Conservation (phyloP, 2,329 filamentous ascomycete species). For the Phoma herbarum region DNA sequence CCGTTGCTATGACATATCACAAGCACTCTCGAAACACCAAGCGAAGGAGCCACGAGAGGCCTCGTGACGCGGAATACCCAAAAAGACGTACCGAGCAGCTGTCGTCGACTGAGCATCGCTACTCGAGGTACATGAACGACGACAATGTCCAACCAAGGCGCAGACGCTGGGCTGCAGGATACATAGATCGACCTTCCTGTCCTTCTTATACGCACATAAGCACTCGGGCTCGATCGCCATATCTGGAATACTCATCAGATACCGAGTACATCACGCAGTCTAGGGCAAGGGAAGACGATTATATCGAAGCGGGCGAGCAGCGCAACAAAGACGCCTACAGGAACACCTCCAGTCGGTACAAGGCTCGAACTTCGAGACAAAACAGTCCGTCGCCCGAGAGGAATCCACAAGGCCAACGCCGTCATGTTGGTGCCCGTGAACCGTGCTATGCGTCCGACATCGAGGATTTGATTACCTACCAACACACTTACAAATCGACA, state of each 20-base stretch:
- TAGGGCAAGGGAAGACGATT: background rate
- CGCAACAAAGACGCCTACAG: background rate
- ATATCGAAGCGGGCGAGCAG: slow-evolving; percentile 3
- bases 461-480: background rate
- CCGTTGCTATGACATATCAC: slow-evolving; percentile 2
- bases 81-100: background rate
- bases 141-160: background rate
- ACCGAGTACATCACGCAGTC: slow-evolving; percentile 1
- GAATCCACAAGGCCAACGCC: background rate
- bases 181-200: slow-evolving; percentile 6
- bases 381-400: background rate
- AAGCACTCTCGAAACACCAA: background rate
- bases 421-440: no score
- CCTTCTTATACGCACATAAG: slow-evolving; percentile 8
- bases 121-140: background rate
- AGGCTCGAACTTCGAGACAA: background rate
- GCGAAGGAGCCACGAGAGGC: background rate
- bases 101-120: no score
- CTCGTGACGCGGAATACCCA: background rate
- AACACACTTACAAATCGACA: background rate
- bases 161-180: slow-evolving; percentile 11
- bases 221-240: background rate
- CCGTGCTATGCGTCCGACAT: background rate
- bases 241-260: background rate
- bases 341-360: background rate